Evolutionary conservation across 1,284 basidiomycete genomes (phyloP).

Genomic region (Malassezia arunalokei): DNA sequence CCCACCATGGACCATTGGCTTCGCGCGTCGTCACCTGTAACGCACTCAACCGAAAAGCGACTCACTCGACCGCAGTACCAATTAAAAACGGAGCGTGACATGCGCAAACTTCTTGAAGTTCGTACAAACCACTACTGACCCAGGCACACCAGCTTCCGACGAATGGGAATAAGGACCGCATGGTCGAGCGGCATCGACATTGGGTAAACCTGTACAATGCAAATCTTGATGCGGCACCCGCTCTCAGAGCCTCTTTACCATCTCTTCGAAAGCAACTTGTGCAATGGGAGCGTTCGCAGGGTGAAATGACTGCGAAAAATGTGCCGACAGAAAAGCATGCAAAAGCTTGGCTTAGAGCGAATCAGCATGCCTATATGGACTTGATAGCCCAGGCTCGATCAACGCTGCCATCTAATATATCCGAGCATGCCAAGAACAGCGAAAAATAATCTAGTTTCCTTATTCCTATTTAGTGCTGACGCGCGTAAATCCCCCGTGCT

Average conservation of each 20-base stretch:
- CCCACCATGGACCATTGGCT: constrained; percentile 5
- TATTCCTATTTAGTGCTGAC: too few species aligned
- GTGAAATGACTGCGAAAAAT: neutral
- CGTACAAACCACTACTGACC: neutral
- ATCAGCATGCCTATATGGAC: constrained; percentile 4
- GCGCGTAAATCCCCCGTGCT: too few species aligned
- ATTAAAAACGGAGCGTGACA: constrained; percentile 24
- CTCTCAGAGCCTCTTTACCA: constrained; percentile 16
- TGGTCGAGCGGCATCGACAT: constrained; percentile 34
- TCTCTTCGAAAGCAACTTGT: constrained; percentile 23
- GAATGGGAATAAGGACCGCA: constrained; percentile 22
- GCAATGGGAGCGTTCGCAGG: constrained; percentile 27
- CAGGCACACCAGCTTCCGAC: constrained; percentile 20
- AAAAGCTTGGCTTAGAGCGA: constrained; percentile 9
- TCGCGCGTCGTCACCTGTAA: neutral
- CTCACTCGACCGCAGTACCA: constrained; percentile 34
- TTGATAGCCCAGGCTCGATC: constrained; percentile 7
- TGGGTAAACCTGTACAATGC: constrained; percentile 43
- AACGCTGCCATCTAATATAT: neutral
- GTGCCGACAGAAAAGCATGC: constrained; percentile 3
- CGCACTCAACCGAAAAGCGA: constrained; percentile 18
- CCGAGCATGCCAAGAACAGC: too few species aligned
- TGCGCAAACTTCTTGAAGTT: constrained; percentile 29
- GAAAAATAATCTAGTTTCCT: too few species aligned
- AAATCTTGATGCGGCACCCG: constrained; percentile 36